Evolutionary conservation across 495 filamentous ascomycete genomes (phyloP).

Genomic region (Elasticomyces elasticus): DNA sequence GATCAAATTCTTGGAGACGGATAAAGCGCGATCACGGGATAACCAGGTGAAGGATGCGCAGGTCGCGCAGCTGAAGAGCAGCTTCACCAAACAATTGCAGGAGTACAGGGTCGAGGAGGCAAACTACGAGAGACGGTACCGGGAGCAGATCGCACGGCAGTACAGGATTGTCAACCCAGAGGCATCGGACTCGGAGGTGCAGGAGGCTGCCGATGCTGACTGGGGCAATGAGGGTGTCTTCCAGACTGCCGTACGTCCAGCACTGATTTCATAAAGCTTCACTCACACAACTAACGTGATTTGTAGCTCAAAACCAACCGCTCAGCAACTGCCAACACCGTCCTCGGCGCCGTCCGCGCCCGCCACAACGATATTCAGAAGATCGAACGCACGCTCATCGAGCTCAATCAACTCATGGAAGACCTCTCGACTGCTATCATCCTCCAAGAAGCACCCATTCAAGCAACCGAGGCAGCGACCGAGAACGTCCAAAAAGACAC

Average conservation of each 20-base stretch:
- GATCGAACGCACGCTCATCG: slow-evolving; percentile 56
- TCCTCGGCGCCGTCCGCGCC: slow-evolving; percentile 62
- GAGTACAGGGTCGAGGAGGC: slow-evolving; percentile 56
- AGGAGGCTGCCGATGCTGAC: slow-evolving; percentile 52
- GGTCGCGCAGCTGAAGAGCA: slow-evolving; percentile 50
- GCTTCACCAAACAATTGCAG: slow-evolving; percentile 54
- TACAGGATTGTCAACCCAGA: slow-evolving; percentile 68
- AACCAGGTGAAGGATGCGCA: slow-evolving; percentile 51
- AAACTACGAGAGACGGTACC: slow-evolving; percentile 52
- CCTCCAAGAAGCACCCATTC: slow-evolving; percentile 49
- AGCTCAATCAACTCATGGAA: slow-evolving; percentile 56
- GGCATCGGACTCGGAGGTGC: slow-evolving; percentile 54
- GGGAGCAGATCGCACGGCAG: slow-evolving; percentile 62
- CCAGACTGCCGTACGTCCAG: slow-evolving; percentile 54
- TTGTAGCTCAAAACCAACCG: slow-evolving; percentile 59
- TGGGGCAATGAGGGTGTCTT: slow-evolving; percentile 69
- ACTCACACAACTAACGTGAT: slow-evolving; percentile 11
- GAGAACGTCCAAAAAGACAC: slow-evolving; percentile 48
- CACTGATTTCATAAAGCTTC: neutral
- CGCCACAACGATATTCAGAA: slow-evolving; percentile 65
- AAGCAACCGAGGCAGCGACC: slow-evolving; percentile 45
- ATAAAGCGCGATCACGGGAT: slow-evolving; percentile 48
- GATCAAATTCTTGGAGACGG: slow-evolving; percentile 56
- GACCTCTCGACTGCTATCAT: slow-evolving; percentile 57
- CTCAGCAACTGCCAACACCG: slow-evolving; percentile 50